A percentile compares a stretch with the other conserved stretches of the same genome.
These are phyloP conservation scores for Adansonia gregorii DNA, from an alignment of 441 rosid species.

Conservation along the genomic window DNA sequence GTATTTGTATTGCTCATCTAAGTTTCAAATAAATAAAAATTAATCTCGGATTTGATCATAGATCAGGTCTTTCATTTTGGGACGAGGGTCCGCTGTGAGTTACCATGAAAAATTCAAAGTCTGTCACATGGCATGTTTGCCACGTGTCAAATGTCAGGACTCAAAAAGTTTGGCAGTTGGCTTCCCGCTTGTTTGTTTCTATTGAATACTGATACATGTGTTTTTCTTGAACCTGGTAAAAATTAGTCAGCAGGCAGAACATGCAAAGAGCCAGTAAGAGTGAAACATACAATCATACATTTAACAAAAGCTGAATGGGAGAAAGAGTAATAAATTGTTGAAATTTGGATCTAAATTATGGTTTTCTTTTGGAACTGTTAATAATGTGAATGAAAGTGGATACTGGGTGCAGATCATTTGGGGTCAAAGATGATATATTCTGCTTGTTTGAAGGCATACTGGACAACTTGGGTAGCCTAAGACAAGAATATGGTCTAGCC, in stretches of 20 bases:
- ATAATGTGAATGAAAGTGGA: neutral
- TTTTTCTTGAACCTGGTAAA: neutral
- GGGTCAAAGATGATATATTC: constrained; percentile 87
- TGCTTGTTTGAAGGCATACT: constrained; percentile 88
- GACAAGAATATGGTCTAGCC: constrained; percentile 84
- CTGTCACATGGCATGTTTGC: constrained; percentile 1
- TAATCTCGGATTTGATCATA: neutral
- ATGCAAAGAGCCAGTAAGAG: neutral
- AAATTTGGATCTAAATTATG: neutral
- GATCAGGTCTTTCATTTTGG: neutral
- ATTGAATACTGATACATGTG: neutral
- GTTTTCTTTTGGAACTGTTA: neutral
- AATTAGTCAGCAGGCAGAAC: neutral
- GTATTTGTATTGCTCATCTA: neutral
- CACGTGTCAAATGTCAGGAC: neutral
- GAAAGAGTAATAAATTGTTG: neutral
- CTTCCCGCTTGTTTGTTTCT: neutral
- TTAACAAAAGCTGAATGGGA: neutral
- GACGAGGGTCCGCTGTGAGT: neutral
- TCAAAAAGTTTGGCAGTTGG: neutral
- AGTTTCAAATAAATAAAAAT: neutral
- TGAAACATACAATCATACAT: neutral
- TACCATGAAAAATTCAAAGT: neutral
- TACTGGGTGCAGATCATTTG: constrained; percentile 62
- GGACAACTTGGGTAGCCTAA: constrained; percentile 82